These are phyloP conservation scores for Ophiostoma novo-ulmi DNA, from an alignment of 2,329 filamentous ascomycete species.

Conservation along the genomic window DNA sequence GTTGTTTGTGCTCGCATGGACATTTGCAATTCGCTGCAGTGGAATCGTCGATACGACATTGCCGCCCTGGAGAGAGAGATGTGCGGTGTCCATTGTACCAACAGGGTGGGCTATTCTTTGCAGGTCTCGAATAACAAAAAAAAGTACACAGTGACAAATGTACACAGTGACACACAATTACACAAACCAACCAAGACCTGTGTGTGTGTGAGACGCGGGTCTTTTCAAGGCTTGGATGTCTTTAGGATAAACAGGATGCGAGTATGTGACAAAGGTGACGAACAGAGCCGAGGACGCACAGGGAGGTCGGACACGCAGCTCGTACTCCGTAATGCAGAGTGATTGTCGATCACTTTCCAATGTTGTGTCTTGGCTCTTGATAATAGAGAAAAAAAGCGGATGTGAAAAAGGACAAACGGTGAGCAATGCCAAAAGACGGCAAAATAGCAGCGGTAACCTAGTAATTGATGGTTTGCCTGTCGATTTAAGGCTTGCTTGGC, in stretches of 20 bases:
- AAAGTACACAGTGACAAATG: background rate
- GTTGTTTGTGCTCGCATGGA: background rate
- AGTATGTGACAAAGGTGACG: background rate
- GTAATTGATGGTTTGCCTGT: too few species aligned
- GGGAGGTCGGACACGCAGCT: background rate
- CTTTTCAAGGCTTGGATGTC: background rate
- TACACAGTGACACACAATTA: background rate
- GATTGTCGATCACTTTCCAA: background rate
- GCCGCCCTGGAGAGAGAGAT: background rate
- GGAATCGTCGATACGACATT: background rate
- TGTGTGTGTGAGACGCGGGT: constrained; percentile 3
- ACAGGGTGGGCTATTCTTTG: background rate
- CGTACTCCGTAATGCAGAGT: background rate
- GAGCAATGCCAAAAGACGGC: background rate
- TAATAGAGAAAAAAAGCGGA: background rate
- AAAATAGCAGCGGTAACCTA: background rate
- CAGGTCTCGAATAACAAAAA: background rate
- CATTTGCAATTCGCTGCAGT: background rate
- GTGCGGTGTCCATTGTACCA: background rate
- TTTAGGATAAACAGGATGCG: background rate
- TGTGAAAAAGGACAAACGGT: background rate
- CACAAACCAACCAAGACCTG: background rate
- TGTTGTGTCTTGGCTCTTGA: background rate
- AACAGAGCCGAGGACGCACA: background rate
- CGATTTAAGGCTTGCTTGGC: background rate